These are phyloP conservation scores for Trichoderma atrobrunneum DNA, from an alignment of 2,329 filamentous ascomycete genomes.

Conservation along the genomic window DNA sequence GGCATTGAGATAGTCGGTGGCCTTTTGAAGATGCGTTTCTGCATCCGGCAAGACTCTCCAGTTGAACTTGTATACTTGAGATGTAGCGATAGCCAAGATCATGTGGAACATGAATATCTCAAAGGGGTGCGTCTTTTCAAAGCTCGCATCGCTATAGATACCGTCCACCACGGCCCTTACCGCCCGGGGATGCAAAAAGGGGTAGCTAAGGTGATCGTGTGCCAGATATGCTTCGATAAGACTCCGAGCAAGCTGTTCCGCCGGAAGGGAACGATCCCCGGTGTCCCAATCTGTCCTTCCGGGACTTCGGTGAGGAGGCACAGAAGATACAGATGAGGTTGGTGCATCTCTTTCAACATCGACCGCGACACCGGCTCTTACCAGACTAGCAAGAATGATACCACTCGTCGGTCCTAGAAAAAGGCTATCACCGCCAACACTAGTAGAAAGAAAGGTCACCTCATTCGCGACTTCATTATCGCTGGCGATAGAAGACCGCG, in stretches of 20 bases:
- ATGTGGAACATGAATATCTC: conserved; percentile 44
- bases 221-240: conserved; percentile 41
- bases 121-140: conserved; percentile 25
- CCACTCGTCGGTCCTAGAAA: conserved; percentile 42
- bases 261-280: conserved; percentile 28
- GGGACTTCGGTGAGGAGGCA: conserved; percentile 19
- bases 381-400: conserved; percentile 40
- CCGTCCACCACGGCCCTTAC: conserved; percentile 32
- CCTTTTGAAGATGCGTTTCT: conserved; percentile 40
- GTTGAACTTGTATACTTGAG: conserved; percentile 43
- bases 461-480: conserved; percentile 36
- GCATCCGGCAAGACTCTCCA: conserved; percentile 44
- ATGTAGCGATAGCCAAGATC: conserved; percentile 42
- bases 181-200: conserved; percentile 36
- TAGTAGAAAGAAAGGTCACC: conserved; percentile 42
- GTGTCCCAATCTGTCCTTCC: conserved; percentile 4
- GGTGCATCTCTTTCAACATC: conserved; percentile 19
- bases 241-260: conserved; percentile 34
- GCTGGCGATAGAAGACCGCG: conserved; percentile 3
- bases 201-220: conserved; percentile 44
- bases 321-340: conserved; percentile 7
- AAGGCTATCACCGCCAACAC: conserved; percentile 41
- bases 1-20: conserved; percentile 36
- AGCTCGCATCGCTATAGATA: conserved; percentile 20
- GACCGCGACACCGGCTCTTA: conserved; percentile 24